phyloP scores from a whole-genome alignment of 1,284 basidiomycete genomes.

The Cystobasidium slooffiae region DNA sequence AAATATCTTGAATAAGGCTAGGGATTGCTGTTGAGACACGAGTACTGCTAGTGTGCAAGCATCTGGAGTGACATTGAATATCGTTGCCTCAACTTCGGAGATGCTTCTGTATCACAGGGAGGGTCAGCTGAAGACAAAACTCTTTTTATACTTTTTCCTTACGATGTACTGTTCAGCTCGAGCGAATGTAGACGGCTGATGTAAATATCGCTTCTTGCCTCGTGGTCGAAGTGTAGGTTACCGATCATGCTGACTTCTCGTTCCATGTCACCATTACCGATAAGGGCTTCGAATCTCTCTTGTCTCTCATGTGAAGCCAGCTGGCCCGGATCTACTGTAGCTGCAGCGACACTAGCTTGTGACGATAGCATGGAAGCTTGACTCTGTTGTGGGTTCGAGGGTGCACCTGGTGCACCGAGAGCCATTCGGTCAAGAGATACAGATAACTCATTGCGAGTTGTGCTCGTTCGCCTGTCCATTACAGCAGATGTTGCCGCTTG shows the following conservation, averaged over 20 bases:
- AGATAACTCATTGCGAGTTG: constrained; percentile 64
- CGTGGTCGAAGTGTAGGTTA: constrained; percentile 50
- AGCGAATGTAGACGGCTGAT: constrained; percentile 11
- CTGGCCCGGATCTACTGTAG: constrained; percentile 5
- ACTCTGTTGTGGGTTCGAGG: neutral
- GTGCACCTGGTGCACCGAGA: constrained; percentile 56
- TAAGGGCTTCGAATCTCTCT: constrained; percentile 59
- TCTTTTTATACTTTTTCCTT: neutral
- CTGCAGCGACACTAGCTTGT: neutral
- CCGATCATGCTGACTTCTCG: constrained; percentile 58
- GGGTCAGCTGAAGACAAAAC: neutral
- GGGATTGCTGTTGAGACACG: neutral
- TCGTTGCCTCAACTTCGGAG: neutral
- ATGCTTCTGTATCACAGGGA: neutral
- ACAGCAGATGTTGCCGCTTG: neutral
- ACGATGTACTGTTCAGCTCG: neutral
- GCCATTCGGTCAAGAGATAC: constrained; percentile 69
- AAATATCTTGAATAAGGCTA: neutral
- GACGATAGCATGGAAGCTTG: neutral
- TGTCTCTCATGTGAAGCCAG: constrained; percentile 48
- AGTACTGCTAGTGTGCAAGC: neutral
- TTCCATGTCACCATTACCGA: constrained; percentile 65
- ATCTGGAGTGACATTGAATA: too few relatives aligned
- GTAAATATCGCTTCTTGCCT: constrained; percentile 12
- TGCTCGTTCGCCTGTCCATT: constrained; percentile 32